phyloP scores from a whole-genome alignment of 495 filamentous ascomycete species.

The Aspergillus kassunensis region DNA sequence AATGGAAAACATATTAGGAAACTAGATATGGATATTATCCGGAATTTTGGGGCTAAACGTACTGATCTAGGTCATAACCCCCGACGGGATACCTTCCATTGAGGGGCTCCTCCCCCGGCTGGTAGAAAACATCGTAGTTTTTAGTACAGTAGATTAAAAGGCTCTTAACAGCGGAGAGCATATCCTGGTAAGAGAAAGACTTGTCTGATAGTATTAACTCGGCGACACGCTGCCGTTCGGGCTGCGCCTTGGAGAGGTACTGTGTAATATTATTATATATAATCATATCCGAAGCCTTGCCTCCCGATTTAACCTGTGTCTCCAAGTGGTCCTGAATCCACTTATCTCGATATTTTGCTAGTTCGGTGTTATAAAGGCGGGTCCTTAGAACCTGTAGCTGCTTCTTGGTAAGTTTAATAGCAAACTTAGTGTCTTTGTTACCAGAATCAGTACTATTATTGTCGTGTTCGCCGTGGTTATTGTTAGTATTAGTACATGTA shows the following conservation, averaged over 20 bases:
- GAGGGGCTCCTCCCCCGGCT: slow-evolving; percentile 3
- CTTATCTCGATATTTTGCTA: slow-evolving; percentile 2
- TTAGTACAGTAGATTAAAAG: slow-evolving; percentile 6
- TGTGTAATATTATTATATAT: slow-evolving; percentile 9
- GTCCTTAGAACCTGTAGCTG: background rate
- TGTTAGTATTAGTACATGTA: no score
- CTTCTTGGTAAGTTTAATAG: background rate
- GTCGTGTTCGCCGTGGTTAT: background rate
- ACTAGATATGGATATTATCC: background rate
- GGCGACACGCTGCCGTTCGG: slow-evolving; percentile 3
- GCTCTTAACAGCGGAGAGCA: slow-evolving; percentile 7
- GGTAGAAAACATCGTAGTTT: slow-evolving; percentile 9
- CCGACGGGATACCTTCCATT: background rate
- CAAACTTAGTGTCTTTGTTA: background rate
- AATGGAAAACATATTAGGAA: background rate
- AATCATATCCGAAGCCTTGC: slow-evolving; percentile 1
- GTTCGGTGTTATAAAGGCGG: slow-evolving; percentile 2
- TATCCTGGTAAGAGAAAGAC: slow-evolving; percentile 5
- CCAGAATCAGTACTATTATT: background rate
- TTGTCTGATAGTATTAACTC: slow-evolving; percentile 2
- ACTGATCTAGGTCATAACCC: background rate
- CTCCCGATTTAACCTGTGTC: slow-evolving; percentile 3
- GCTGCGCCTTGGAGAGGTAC: slow-evolving; percentile 8
- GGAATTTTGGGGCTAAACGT: background rate
- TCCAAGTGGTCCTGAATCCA: slow-evolving; percentile 2